These are phyloP conservation scores for Phylloporus arenicola DNA, from an alignment of 768 basidiomycete species.

Conservation along the genomic window DNA sequence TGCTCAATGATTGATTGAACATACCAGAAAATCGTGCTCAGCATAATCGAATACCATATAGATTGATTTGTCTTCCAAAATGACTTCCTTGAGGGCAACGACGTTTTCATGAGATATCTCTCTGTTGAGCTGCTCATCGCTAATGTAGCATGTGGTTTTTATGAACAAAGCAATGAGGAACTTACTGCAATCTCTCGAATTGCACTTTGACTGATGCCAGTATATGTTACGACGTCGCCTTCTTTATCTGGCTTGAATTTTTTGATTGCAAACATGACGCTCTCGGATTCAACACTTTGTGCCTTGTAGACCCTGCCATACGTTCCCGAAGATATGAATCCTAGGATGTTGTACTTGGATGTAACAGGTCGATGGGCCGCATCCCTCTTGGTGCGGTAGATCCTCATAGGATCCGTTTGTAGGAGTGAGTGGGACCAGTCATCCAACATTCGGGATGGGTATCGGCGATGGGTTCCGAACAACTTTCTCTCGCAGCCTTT, in stretches of 20 bases:
- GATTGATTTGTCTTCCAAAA: slow-evolving; percentile 96
- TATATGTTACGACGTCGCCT: slow-evolving; percentile 92
- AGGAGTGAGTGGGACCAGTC: slow-evolving; percentile 33
- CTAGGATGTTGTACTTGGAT: slow-evolving; percentile 85
- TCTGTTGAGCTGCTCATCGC: slow-evolving; percentile 61
- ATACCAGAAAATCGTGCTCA: slow-evolving; percentile 93
- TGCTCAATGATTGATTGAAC: slow-evolving; percentile 23
- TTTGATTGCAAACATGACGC: slow-evolving; percentile 88
- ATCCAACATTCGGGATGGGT: slow-evolving; percentile 27
- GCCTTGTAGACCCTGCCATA: slow-evolving; percentile 99
- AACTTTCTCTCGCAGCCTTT: background rate
- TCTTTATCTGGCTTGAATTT: slow-evolving; percentile 99
- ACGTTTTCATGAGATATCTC: slow-evolving; percentile 91
- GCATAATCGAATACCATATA: slow-evolving; percentile 99
- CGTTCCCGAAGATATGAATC: slow-evolving; percentile 97
- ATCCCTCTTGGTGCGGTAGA: slow-evolving; percentile 79
- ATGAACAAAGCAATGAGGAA: background rate
- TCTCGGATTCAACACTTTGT: slow-evolving; percentile 64
- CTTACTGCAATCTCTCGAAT: slow-evolving; percentile 92
- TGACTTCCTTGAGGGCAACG: slow-evolving; percentile 87
- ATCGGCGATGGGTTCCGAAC: background rate
- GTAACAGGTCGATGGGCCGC: slow-evolving; percentile 57
- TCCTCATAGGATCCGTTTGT: slow-evolving; percentile 72
- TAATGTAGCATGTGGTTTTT: slow-evolving; percentile 12
- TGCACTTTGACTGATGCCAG: slow-evolving; percentile 96